Evolutionary conservation across 202 grass and related monocot species (phyloP).

Genomic region (Digitaria exilis): DNA sequence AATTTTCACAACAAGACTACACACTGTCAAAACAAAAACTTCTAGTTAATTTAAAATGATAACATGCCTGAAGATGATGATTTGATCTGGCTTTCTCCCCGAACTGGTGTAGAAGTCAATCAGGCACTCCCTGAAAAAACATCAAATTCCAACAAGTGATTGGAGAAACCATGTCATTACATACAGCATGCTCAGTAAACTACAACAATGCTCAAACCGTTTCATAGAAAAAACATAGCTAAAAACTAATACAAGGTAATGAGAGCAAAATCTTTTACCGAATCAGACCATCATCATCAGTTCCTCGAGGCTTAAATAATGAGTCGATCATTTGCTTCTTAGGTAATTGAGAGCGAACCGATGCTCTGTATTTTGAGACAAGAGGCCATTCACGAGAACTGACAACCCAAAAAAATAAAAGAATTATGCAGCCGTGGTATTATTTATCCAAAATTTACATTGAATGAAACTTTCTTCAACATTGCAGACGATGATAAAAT

Average conservation of each 20-base stretch:
- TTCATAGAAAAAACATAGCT: too few relatives aligned
- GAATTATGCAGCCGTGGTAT: neutral
- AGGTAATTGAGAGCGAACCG: constrained; percentile 75
- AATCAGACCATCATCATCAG: constrained; percentile 67
- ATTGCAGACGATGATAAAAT: neutral
- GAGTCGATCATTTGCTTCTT: constrained; percentile 91
- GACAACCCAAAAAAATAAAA: constrained; percentile 60
- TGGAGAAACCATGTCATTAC: neutral
- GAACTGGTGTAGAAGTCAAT: constrained; percentile 89
- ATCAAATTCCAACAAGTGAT: neutral
- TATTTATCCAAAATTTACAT: neutral
- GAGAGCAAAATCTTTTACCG: constrained; percentile 25
- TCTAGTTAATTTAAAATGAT: neutral
- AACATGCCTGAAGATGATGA: constrained; percentile 79
- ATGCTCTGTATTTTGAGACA: constrained; percentile 87
- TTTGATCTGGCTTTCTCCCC: constrained; percentile 71
- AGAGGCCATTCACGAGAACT: constrained; percentile 93
- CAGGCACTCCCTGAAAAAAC: constrained; percentile 66
- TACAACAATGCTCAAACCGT: neutral
- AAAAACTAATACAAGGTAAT: neutral
- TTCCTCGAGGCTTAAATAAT: constrained; percentile 66
- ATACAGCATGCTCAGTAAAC: neutral
- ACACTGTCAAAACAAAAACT: neutral
- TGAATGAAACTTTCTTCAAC: neutral
- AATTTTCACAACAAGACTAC: neutral